phyloP scores from a whole-genome alignment of 2,329 filamentous ascomycete genomes.

The Xylariaceae sp. region DNA sequence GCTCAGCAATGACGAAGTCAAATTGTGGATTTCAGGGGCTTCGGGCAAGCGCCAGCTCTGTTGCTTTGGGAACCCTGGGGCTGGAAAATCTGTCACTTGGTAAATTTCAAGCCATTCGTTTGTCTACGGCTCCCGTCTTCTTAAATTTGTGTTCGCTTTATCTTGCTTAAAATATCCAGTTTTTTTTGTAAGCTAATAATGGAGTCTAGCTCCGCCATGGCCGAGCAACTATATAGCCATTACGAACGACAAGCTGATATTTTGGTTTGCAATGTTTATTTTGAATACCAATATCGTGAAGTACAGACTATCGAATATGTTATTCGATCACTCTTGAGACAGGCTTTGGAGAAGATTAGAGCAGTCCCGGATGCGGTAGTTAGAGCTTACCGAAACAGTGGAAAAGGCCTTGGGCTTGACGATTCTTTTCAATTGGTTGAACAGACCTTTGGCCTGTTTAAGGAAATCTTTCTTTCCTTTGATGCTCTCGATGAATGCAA shows the following conservation, averaged over 20 bases:
- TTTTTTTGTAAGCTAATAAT: no score
- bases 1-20: neutral
- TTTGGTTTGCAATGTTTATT: neutral
- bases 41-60: neutral
- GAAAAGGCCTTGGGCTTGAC: neutral
- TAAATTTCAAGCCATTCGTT: neutral
- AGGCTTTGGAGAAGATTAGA: neutral
- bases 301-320: neutral
- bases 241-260: neutral
- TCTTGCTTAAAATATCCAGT: no score
- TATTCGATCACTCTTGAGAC: neutral
- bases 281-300: neutral
- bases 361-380: neutral
- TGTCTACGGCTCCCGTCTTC: no score
- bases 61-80: neutral
- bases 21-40: neutral
- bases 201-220: no score
- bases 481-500: neutral
- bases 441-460: neutral
- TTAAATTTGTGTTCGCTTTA: no score
- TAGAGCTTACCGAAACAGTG: neutral
- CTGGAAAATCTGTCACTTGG: neutral
- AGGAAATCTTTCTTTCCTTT: neutral
- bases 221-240: no score
- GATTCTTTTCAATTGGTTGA: neutral